A percentile compares a stretch with the other conserved stretches of the same genome.
Evolutionary conservation across 2,329 filamentous ascomycete genomes (phyloP).

Genomic region (Rasamsonia emersonii): DNA sequence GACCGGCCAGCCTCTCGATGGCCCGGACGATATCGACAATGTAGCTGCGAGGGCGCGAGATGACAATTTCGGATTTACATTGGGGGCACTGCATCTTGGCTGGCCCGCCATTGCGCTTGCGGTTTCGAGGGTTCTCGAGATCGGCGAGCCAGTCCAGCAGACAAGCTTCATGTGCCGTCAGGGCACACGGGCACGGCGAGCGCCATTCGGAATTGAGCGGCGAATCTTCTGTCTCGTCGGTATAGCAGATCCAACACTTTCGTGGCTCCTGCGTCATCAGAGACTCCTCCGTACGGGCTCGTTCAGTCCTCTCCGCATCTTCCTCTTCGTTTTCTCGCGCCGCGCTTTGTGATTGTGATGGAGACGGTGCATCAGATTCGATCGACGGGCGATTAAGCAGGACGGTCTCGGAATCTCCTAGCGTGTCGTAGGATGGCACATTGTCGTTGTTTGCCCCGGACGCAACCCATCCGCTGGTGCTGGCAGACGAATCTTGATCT

Average conservation of each 20-base stretch:
- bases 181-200: slow-evolving; percentile 79
- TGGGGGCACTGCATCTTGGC: slow-evolving; percentile 74
- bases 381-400: slow-evolving; percentile 5
- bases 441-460: slow-evolving; percentile 1
- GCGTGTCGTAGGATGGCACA: neutral
- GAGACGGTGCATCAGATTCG: slow-evolving; percentile 1
- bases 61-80: slow-evolving; percentile 72
- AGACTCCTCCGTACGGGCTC: slow-evolving; percentile 2
- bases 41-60: slow-evolving; percentile 66
- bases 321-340: slow-evolving; percentile 1
- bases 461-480: slow-evolving; percentile 3
- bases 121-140: slow-evolving; percentile 56
- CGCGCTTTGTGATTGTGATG: slow-evolving; percentile 3
- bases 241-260: slow-evolving; percentile 64
- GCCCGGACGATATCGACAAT: slow-evolving; percentile 59
- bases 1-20: slow-evolving; percentile 49
- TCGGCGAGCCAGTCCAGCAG: slow-evolving; percentile 91
- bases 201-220: slow-evolving; percentile 62
- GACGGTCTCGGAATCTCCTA: slow-evolving; percentile 3
- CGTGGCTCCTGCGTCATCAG: slow-evolving; percentile 26
- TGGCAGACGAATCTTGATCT: slow-evolving; percentile 3
- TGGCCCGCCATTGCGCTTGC: slow-evolving; percentile 39
- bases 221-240: slow-evolving; percentile 54
- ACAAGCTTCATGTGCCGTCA: slow-evolving; percentile 84
- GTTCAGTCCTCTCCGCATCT: neutral